Percentiles rank a stretch among this genome's conserved stretches.
Conservation (phyloP, 495 filamentous ascomycete species). For the Podospora comata region DNA sequence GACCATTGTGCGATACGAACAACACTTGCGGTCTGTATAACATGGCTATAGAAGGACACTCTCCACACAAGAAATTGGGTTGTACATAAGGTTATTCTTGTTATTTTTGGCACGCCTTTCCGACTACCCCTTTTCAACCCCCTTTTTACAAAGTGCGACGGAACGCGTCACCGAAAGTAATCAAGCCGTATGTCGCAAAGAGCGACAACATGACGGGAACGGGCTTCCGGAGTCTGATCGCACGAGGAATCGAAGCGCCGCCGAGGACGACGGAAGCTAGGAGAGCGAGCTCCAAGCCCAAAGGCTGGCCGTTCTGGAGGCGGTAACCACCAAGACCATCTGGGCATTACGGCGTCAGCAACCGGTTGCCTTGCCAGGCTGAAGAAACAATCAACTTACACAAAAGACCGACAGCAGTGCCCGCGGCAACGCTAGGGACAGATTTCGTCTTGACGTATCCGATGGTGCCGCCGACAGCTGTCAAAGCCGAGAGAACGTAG, state of each 20-base stretch:
- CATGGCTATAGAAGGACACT: constrained; percentile 9
- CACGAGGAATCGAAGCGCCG: constrained; percentile 77
- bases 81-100: constrained; percentile 23
- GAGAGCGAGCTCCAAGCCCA: constrained; percentile 71
- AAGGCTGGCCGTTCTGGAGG: constrained; percentile 60
- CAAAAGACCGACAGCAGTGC: constrained; percentile 69
- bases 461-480: constrained; percentile 78
- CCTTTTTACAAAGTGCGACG: constrained; percentile 32
- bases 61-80: background rate
- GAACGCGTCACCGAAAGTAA: constrained; percentile 58
- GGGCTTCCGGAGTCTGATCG: constrained; percentile 72
- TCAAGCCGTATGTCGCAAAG: constrained; percentile 57
- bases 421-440: constrained; percentile 78
- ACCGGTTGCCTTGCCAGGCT: background rate
- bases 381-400: constrained; percentile 35
- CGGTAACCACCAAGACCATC: constrained; percentile 69
- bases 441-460: constrained; percentile 81
- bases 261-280: constrained; percentile 80
- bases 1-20: constrained; percentile 10
- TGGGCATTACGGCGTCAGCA: constrained; percentile 13
- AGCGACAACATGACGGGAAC: constrained; percentile 71
- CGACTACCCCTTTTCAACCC: constrained; percentile 6
- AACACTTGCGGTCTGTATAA: constrained; percentile 14
- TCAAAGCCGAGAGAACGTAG: constrained; percentile 74
- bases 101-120: constrained; percentile 3